phyloP scores from a whole-genome alignment of 2,329 filamentous ascomycete species.

The Seiridium unicorne region DNA sequence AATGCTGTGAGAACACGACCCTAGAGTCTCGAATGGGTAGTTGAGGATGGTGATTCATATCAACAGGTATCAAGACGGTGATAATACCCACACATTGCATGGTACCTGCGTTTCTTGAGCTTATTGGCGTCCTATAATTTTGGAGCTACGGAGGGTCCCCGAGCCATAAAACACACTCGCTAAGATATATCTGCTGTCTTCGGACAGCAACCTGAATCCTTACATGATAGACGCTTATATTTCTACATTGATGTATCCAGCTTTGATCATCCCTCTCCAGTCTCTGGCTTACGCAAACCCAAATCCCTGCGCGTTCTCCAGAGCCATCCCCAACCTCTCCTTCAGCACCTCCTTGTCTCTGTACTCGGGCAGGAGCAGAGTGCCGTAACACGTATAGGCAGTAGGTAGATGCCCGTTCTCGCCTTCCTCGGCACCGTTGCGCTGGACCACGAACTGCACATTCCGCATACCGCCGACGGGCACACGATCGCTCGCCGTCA shows the following conservation, averaged over 20 bases:
- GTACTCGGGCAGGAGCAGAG: conserved; percentile 83
- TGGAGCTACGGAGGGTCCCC: too few species aligned
- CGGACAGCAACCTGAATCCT: too few species aligned
- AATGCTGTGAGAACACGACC: too few species aligned
- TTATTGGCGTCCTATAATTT: too few species aligned
- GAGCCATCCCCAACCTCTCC: conserved; percentile 76
- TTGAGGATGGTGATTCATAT: too few species aligned
- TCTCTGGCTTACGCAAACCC: conserved; percentile 63
- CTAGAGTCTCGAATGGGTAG: too few species aligned
- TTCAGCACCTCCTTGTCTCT: conserved; percentile 65
- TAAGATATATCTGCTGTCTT: too few species aligned
- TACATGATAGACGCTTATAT: background rate
- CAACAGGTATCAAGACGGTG: too few species aligned
- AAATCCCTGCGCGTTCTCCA: conserved; percentile 88
- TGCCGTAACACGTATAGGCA: conserved; percentile 91
- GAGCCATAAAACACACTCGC: too few species aligned
- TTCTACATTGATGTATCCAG: background rate
- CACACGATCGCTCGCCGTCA: conserved; percentile 87
- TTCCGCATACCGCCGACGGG: conserved; percentile 83
- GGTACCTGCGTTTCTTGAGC: too few species aligned
- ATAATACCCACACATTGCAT: too few species aligned
- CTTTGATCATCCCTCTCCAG: background rate
- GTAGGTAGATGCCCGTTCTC: conserved; percentile 67
- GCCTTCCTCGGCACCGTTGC: conserved; percentile 64
- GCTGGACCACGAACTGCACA: conserved; percentile 80